Evolutionary conservation across 2,329 filamentous ascomycete genomes (phyloP).

Genomic region (Grosmannia penicillata): DNA sequence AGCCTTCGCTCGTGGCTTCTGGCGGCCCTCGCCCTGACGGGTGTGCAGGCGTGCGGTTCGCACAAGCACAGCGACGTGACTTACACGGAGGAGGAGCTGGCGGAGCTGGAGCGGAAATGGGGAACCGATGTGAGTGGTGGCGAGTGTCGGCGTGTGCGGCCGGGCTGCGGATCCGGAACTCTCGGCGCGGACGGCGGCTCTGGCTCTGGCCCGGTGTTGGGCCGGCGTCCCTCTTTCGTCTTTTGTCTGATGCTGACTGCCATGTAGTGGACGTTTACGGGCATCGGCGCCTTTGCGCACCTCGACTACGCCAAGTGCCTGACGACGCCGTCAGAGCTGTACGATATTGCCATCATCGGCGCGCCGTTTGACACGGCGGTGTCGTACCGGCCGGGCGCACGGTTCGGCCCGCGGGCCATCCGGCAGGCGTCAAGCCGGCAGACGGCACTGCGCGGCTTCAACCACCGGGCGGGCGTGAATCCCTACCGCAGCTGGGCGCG

Average conservation of each 20-base stretch:
- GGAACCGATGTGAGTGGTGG: slow-evolving; percentile 17
- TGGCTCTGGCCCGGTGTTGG: no score
- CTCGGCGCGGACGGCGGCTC: no score
- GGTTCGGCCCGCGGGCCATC: slow-evolving; percentile 81
- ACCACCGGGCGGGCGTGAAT: slow-evolving; percentile 68
- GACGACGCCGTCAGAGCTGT: slow-evolving; percentile 45
- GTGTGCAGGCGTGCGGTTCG: slow-evolving; percentile 6
- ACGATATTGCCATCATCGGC: slow-evolving; percentile 59
- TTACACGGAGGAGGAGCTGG: slow-evolving; percentile 34
- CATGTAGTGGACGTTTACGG: slow-evolving; percentile 47
- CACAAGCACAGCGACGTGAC: slow-evolving; percentile 21
- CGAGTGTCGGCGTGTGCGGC: no score
- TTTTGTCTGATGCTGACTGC: neutral
- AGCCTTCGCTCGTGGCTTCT: slow-evolving; percentile 6
- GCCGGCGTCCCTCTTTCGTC: no score
- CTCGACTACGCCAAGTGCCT: slow-evolving; percentile 55
- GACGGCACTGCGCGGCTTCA: slow-evolving; percentile 66
- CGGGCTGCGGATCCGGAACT: no score
- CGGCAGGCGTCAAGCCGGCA: slow-evolving; percentile 71
- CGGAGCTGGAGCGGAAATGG: slow-evolving; percentile 42
- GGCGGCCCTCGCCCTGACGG: slow-evolving; percentile 5
- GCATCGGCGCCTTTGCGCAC: slow-evolving; percentile 63
- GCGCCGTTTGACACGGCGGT: slow-evolving; percentile 63
- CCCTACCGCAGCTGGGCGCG: slow-evolving; percentile 68
- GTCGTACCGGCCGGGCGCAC: slow-evolving; percentile 55